These are phyloP conservation scores for Colletotrichum abscissum DNA, from an alignment of 2,329 filamentous ascomycete genomes.

Conservation along the genomic window DNA sequence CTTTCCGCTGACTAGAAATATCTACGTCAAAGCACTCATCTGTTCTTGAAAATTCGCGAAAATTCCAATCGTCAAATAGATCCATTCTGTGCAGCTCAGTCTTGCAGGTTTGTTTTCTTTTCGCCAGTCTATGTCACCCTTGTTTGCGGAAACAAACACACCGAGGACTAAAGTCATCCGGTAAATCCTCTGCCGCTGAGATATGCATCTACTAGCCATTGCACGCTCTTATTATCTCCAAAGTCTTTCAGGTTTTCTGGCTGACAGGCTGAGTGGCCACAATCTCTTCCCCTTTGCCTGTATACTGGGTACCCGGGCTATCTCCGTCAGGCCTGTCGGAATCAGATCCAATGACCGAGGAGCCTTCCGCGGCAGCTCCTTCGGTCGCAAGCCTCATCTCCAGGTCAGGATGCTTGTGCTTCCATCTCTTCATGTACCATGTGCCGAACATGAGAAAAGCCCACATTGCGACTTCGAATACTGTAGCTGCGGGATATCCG, in stretches of 20 bases:
- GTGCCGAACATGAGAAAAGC: slow-evolving; percentile 41
- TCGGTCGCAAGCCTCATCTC: slow-evolving; percentile 36
- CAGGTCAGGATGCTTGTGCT: slow-evolving; percentile 37
- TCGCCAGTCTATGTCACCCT: no score
- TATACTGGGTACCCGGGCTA: neutral
- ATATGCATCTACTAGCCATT: neutral
- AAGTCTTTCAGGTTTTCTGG: neutral
- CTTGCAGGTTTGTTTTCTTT: no score
- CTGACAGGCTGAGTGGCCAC: neutral
- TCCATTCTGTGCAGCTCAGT: no score
- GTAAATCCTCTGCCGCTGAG: neutral
- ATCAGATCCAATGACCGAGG: slow-evolving; percentile 13
- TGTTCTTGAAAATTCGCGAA: no score
- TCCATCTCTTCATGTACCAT: slow-evolving; percentile 43
- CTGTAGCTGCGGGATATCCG: slow-evolving; percentile 42
- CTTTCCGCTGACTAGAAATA: no score
- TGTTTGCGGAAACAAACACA: no score
- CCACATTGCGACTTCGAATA: slow-evolving; percentile 43
- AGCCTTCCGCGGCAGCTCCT: neutral
- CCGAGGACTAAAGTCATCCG: no score
- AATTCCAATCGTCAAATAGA: no score
- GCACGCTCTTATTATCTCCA: neutral
- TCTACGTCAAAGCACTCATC: no score
- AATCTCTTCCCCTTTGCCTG: neutral
- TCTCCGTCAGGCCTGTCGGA: slow-evolving; percentile 19